phyloP scores from a whole-genome alignment of 257 asterid species.

The Penstemon barbatus region DNA sequence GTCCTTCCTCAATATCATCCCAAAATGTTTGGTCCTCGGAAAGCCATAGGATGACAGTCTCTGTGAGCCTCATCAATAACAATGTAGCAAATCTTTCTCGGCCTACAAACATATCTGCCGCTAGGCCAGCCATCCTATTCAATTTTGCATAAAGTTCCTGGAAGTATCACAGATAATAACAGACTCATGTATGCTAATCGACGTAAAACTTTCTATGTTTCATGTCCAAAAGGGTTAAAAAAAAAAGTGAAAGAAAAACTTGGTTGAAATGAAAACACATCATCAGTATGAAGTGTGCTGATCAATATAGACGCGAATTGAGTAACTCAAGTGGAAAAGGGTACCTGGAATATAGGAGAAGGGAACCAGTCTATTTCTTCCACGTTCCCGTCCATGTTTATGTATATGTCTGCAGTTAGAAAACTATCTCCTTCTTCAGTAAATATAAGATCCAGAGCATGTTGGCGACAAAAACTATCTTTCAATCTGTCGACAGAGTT shows the following conservation, averaged over 20 bases:
- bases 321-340: slow-evolving; percentile 26
- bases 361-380: slow-evolving; percentile 95
- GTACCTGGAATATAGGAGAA: slow-evolving; percentile 92
- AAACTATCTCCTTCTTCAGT: slow-evolving; percentile 95
- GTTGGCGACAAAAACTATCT: slow-evolving; percentile 98
- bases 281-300: neutral
- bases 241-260: neutral
- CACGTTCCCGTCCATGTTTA: slow-evolving; percentile 76
- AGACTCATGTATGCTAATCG: slow-evolving; percentile 20
- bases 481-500: slow-evolving; percentile 80
- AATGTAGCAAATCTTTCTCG: slow-evolving; percentile 91
- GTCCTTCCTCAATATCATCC: slow-evolving; percentile 96
- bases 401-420: slow-evolving; percentile 80
- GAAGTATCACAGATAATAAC: slow-evolving; percentile 22
- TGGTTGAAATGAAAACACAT: neutral
- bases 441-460: slow-evolving; percentile 93
- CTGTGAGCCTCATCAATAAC: slow-evolving; percentile 95
- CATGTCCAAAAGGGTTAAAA: neutral
- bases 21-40: slow-evolving; percentile 95
- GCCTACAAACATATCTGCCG: slow-evolving; percentile 95
- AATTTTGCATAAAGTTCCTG: slow-evolving; percentile 92
- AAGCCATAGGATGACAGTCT: slow-evolving; percentile 93
- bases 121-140: slow-evolving; percentile 82
- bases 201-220: slow-evolving; percentile 6
- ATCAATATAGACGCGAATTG: slow-evolving; percentile 7